Base-by-base conservation (phyloP, 2,329 filamentous ascomycete species). In the Westerdykella ornata region DNA sequence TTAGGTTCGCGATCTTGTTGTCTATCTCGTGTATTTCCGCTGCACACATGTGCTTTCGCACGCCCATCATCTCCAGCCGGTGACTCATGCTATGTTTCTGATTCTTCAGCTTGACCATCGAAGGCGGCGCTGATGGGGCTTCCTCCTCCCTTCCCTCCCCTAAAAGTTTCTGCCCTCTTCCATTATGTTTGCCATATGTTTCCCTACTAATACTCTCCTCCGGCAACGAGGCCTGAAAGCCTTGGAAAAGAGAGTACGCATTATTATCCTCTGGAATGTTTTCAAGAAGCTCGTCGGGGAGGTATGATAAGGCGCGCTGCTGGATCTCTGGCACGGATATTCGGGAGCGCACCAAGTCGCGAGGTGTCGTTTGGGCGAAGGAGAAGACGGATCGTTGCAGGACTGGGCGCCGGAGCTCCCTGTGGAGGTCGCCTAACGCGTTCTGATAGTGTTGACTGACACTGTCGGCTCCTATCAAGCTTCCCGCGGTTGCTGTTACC, bases 31-130 rank as follows among this genome's bases (percentile, higher is more conserved):
- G 81, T 44, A 98, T 97, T 67, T 98, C 92, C 48, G 87, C 85
- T 57, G 88, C 92, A 53, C 89, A 90, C 90, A 98, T 96, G 60
- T 92, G 95, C 68, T 98, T 98, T 45, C 92, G 80, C 47, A 97
- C 81, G 3, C 84, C 78, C 70, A 97, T 81, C 79, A 96, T 86
- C 60, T 97, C 88, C 53, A 98, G 73, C 52, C 87, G 80, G 65
- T 94, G 88, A 70, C 84, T 82, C 70, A 96, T 76, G 40, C 78
- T 73, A 33, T 84, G 78, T 64, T 86, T 86, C 53, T 94, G 88
- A 61, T 83, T 85, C 65, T 85, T 87, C 51, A 97, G 68, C 52
- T 82, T 83, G 35, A 75, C 75, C 57, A 95, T 71, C 18, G 81
- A 76, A 28, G 85, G 80, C 14, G 84, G 80, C 16, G 74, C 76